A percentile compares a stretch with the other conserved stretches of the same genome.
These are phyloP conservation scores for Barnettozyma pratensis DNA, from an alignment of 805 yeast species.

Conservation along the genomic window DNA sequence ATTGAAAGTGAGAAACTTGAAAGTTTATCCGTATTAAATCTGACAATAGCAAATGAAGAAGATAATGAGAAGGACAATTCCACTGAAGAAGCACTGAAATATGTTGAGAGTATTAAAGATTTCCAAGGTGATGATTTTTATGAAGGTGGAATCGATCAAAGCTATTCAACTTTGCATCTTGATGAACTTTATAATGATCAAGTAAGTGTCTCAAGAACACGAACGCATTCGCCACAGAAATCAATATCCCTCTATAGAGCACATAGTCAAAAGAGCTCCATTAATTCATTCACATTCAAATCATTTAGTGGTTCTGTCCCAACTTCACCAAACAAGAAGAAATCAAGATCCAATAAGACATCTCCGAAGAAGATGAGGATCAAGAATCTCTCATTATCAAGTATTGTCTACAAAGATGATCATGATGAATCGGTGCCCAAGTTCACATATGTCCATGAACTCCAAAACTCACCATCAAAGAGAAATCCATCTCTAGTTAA, in stretches of 20 bases:
- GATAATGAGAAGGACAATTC: slow-evolving; percentile 11
- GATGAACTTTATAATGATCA: slow-evolving; percentile 8
- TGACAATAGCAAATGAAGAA: not conserved
- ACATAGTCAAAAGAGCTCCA: slow-evolving; percentile 16
- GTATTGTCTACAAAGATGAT: slow-evolving; percentile 20
- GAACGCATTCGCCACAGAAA: slow-evolving; percentile 22
- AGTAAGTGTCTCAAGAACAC: slow-evolving; percentile 6
- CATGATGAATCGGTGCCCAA: slow-evolving; percentile 13
- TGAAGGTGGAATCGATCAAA: slow-evolving; percentile 16
- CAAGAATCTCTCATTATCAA: slow-evolving; percentile 23
- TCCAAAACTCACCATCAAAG: slow-evolving; percentile 21
- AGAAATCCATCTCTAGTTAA: not conserved
- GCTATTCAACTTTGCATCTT: slow-evolving; percentile 16
- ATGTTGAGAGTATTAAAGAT: slow-evolving; percentile 14
- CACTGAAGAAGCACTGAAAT: slow-evolving; percentile 22
- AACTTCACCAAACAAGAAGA: slow-evolving; percentile 16
- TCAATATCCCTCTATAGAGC: slow-evolving; percentile 16
- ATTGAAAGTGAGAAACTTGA: not conserved
- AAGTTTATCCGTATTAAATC: not conserved
- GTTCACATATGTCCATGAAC: slow-evolving; percentile 22
- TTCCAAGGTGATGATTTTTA: slow-evolving; percentile 7
- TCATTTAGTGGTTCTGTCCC: slow-evolving; percentile 16
- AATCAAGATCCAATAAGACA: slow-evolving; percentile 7
- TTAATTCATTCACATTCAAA: slow-evolving; percentile 10
- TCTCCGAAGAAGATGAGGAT: slow-evolving; percentile 16